Base-by-base conservation (phyloP, 2,329 filamentous ascomycete species). In the Chaetomium sp. region DNA sequence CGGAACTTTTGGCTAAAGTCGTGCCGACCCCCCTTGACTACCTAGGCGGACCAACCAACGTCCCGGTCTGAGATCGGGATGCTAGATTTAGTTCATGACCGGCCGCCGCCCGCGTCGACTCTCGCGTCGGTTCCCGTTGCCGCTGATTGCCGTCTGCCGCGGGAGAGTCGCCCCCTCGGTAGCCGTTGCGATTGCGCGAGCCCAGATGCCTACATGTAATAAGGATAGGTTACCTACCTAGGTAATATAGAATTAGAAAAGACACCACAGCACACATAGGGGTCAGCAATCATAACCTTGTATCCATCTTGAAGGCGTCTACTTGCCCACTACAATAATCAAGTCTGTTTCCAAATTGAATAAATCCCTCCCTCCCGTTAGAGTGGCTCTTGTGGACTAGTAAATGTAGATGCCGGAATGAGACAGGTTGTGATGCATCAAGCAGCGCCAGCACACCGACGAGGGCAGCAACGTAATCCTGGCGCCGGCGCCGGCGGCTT, bases 1-100 rank as follows among this genome's bases (percentile, higher is more conserved):
- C 21, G 47, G 29, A 54, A 29, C 16, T 55, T 55, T 31, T 55
- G 53, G 53, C 53, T 55, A 55, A 55, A 55, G n/a, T 55, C 51
- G 25, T 23, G 47, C 47, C 47, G 19, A n/a, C n/a, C 42, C 42
- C 42, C 47, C 23, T 51, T n/a, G 13, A 9, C 3, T 25, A n/a
- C n/a, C n/a, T n/a, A 27, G 2, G n/a, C 21, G 47, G 47, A 25
- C 49, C 49, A 51, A 51, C 49, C 49, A 38, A 38, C 23, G 49
- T 29, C 25, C 49, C 25, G 12, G 25, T 16, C 49, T 27, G 23
- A 5, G 23, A 25, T 29, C 23, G 49, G 49, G 12, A 51, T 51
- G 16, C 49, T 25, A 25, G 23, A 29, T 51, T 50, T 50, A 23
- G 21, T 25, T 50, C 35, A 33, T 2, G 5, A 38, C 35, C 35